A percentile compares a stretch with the other conserved stretches of the same genome.
Conservation (phyloP, 2,329 filamentous ascomycete species). For the Ophiostoma himal-ulmi region DNA sequence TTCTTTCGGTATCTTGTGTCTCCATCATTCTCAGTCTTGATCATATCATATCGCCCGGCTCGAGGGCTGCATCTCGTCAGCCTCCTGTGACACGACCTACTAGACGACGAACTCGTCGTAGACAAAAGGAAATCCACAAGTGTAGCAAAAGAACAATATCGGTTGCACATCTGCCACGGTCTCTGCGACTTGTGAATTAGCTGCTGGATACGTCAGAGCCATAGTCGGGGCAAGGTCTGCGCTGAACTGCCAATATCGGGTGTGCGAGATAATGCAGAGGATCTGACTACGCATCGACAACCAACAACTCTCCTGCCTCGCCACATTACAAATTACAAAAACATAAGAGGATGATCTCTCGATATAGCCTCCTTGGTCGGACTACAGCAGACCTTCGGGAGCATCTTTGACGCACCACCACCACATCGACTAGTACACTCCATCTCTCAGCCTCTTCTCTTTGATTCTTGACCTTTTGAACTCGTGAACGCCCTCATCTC, state of each 20-base stretch:
- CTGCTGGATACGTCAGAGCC: not conserved
- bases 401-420: not conserved
- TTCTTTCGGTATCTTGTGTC: not conserved
- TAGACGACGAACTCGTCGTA: conserved; percentile 1
- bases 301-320: not conserved
- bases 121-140: not conserved
- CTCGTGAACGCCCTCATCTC: conserved; percentile 4
- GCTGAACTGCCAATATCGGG: not conserved
- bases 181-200: too few relatives aligned
- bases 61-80: not conserved
- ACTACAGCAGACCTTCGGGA: not conserved
- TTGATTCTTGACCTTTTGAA: not conserved
- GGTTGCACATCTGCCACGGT: not conserved
- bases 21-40: not conserved
- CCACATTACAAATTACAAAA: not conserved
- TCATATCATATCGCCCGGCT: not conserved
- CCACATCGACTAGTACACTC: not conserved
- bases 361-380: not conserved
- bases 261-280: not conserved
- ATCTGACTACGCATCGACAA: not conserved
- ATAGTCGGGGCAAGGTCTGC: not conserved
- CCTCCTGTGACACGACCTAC: conserved; percentile 1
- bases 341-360: not conserved
- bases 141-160: not conserved
- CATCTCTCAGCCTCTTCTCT: not conserved